phyloP scores from a whole-genome alignment of 2,329 filamentous ascomycete species.

The Neofusicoccum kwambonambiense region DNA sequence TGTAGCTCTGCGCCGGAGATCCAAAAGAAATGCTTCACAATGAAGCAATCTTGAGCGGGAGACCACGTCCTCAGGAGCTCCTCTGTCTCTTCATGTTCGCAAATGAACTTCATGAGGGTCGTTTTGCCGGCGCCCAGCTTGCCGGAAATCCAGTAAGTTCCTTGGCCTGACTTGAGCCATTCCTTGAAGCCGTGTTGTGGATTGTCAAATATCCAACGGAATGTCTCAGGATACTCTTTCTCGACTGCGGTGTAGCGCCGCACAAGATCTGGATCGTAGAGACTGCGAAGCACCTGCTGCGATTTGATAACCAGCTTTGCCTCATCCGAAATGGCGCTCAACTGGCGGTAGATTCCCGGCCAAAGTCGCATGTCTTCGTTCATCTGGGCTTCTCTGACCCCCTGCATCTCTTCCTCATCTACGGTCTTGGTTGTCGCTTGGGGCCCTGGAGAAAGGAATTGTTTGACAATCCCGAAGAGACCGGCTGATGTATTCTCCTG shows the following conservation, averaged over 20 bases:
- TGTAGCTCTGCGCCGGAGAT: conserved; percentile 41
- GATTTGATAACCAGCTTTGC: not conserved
- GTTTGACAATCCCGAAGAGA: not conserved
- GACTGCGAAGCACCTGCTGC: not conserved
- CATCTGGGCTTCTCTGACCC: not conserved
- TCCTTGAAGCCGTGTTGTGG: not conserved
- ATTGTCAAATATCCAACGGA: conserved; percentile 8
- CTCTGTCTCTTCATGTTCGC: conserved; percentile 23
- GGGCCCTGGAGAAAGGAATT: not conserved
- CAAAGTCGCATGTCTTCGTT: not conserved
- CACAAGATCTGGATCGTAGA: not conserved
- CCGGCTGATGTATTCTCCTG: not conserved
- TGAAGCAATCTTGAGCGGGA: conserved; percentile 24
- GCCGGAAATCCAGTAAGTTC: conserved; percentile 37
- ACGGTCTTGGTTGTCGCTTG: not conserved
- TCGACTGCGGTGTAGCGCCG: not conserved
- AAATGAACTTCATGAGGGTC: conserved; percentile 40
- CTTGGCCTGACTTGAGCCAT: not conserved
- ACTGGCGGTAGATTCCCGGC: not conserved
- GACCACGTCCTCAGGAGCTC: conserved; percentile 38
- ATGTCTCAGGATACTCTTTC: not conserved
- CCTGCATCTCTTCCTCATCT: not conserved
- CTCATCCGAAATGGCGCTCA: not conserved
- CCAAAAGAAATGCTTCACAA: conserved; percentile 46
- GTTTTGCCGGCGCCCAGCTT: conserved; percentile 50